Evolutionary conservation across 2,329 filamentous ascomycete genomes (phyloP).

Genomic region (Domatiomyces globalis): DNA sequence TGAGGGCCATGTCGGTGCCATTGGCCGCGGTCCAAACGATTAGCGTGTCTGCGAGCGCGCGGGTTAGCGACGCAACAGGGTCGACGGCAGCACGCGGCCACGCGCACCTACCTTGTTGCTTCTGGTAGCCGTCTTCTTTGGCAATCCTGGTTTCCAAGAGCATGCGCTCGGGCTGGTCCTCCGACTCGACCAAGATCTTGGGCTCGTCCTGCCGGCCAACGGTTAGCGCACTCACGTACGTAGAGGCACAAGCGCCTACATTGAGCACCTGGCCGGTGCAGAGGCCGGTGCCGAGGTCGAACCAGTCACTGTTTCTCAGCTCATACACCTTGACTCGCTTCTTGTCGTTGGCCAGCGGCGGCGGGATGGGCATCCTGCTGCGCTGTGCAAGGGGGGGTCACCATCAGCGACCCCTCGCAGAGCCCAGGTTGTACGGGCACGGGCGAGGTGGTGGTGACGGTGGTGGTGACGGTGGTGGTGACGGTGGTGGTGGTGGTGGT

Average conservation of each 20-base stretch:
- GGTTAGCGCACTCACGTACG: not conserved
- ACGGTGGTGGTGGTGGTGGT: too few species aligned
- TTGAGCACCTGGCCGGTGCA: conserved; percentile 64
- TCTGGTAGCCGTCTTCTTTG: conserved; percentile 93
- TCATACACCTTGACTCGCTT: conserved; percentile 94
- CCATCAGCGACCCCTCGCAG: conserved; percentile 6
- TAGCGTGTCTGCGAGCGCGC: conserved; percentile 56
- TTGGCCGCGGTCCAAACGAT: conserved; percentile 95
- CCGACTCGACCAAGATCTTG: conserved; percentile 78
- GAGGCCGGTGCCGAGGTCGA: conserved; percentile 90
- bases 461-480: too few species aligned
- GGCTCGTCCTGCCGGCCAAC: conserved; percentile 56
- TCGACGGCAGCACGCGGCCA: too few species aligned
- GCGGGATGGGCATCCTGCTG: conserved; percentile 31
- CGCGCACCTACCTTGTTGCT: conserved; percentile 98
- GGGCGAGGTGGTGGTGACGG: too few species aligned
- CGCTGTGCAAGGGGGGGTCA: conserved; percentile 5
- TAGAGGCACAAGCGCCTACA: conserved; percentile 37
- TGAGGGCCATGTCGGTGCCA: conserved; percentile 90
- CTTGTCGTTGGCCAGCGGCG: conserved; percentile 35
- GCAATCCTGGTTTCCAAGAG: conserved; percentile 79
- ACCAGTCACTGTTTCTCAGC: conserved; percentile 97
- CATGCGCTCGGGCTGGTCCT: conserved; percentile 72
- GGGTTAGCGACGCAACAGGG: too few species aligned
- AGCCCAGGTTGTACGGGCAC: not conserved